Conservation (phyloP, 108 stramenopile species). For the Cyclostephanos tholiformis region DNA sequence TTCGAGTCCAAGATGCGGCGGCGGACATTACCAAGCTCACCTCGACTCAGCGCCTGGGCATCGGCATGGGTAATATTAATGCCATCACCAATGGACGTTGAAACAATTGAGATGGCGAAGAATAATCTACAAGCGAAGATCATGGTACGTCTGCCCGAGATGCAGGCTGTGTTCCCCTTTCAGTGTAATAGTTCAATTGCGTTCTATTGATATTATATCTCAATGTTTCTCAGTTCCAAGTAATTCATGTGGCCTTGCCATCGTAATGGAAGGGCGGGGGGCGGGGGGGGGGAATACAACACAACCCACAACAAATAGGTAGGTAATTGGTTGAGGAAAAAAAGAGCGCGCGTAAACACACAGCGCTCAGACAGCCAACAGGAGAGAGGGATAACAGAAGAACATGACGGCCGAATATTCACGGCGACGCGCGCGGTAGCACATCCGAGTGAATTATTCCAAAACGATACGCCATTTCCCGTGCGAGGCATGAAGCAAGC, state of each 20-base stretch:
- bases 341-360: too few relatives aligned
- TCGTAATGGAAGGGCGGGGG: too few relatives aligned
- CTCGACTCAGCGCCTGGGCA: not conserved
- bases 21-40: not conserved
- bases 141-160: not conserved
- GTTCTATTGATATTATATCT: too few relatives aligned
- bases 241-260: too few relatives aligned
- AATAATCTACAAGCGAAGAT: not conserved
- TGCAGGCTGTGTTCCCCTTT: not conserved
- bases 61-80: not conserved
- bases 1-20: not conserved
- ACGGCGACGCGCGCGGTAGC: not conserved
- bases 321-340: too few relatives aligned
- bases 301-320: too few relatives aligned
- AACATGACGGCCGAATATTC: not conserved
- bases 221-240: too few relatives aligned
- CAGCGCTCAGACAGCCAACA: too few relatives aligned
- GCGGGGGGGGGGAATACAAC: too few relatives aligned
- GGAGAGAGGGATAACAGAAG: not conserved
- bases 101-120: not conserved
- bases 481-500: slow-evolving; percentile 46
- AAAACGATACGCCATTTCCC: not conserved
- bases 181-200: too few relatives aligned
- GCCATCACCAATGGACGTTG: not conserved
- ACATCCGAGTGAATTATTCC: not conserved